Conservation (phyloP, 106 monocot genomes). For the Chionographis japonica region DNA sequence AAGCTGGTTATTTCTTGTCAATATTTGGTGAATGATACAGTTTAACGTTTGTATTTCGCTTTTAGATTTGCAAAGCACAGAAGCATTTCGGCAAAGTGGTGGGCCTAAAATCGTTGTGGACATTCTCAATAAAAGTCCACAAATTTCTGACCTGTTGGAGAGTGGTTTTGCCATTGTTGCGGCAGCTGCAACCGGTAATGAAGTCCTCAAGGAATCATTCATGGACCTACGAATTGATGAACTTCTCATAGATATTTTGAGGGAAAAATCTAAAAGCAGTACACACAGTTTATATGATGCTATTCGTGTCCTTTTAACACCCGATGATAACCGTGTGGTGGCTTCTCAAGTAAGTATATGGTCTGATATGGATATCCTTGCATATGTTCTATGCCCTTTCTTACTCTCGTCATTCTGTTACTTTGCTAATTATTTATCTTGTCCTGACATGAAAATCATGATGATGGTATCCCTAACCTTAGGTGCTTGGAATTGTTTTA, state of each 20-base stretch:
- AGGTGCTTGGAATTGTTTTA: too few species aligned
- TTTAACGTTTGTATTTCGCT: background rate
- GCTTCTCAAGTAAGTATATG: constrained; percentile 84
- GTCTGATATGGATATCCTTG: too few species aligned
- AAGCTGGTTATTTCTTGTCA: too few species aligned
- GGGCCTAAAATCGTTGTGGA: constrained; percentile 57
- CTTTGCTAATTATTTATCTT: too few species aligned
- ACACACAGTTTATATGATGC: constrained; percentile 70
- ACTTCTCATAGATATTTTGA: constrained; percentile 50
- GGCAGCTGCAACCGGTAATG: constrained; percentile 75
- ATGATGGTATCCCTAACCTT: too few species aligned
- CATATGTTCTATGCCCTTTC: too few species aligned
- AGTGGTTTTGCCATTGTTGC: constrained; percentile 71
- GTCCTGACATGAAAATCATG: too few species aligned
- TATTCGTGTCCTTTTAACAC: constrained; percentile 75
- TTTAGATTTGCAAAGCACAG: constrained; percentile 76
- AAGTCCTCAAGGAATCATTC: constrained; percentile 85
- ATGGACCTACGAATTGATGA: constrained; percentile 83
- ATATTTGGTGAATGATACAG: background rate
- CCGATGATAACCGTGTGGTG: constrained; percentile 85
- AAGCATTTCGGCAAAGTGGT: constrained; percentile 47
- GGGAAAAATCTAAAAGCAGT: constrained; percentile 23
- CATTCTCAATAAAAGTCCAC: constrained; percentile 31
- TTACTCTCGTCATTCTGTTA: too few species aligned
- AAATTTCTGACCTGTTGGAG: constrained; percentile 37